Conservation (phyloP, 257 asterid species). For the Solanum tarapatanum region DNA sequence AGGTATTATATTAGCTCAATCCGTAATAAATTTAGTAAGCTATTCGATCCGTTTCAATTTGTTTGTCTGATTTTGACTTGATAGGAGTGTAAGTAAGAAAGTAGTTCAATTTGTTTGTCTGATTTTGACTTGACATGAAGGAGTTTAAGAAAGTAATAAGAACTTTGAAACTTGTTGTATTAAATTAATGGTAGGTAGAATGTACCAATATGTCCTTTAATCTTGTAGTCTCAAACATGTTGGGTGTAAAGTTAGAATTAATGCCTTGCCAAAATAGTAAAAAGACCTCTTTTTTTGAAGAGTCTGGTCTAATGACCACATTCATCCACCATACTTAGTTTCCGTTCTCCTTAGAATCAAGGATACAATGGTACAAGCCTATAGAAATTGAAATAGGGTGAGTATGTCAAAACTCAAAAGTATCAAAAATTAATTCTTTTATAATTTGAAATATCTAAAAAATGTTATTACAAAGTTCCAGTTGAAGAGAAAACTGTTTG, state of each 20-base stretch:
- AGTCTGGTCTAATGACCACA: neutral
- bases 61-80: neutral
- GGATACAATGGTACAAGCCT: neutral
- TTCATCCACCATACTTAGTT: neutral
- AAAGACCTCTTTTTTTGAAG: neutral
- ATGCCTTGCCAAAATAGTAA: neutral
- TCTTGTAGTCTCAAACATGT: neutral
- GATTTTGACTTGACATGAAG: neutral
- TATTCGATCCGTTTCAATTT: neutral
- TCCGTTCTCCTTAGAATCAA: neutral
- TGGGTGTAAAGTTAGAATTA: neutral
- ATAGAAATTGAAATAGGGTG: neutral
- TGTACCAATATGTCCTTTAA: neutral
- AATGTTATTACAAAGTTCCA: neutral
- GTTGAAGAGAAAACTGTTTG: neutral
- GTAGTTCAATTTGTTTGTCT: neutral
- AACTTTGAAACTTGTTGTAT: neutral
- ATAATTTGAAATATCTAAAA: neutral
- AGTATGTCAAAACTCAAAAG: neutral
- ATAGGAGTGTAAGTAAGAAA: neutral
- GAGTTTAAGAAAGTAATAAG: neutral
- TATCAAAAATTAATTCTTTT: neutral
- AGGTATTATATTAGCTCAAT: conserved; percentile 18
- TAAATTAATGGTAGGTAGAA: neutral
- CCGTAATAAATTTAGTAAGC: neutral